Evolutionary conservation across 495 filamentous ascomycete species (phyloP).

Genomic region (Letharia lupina): DNA sequence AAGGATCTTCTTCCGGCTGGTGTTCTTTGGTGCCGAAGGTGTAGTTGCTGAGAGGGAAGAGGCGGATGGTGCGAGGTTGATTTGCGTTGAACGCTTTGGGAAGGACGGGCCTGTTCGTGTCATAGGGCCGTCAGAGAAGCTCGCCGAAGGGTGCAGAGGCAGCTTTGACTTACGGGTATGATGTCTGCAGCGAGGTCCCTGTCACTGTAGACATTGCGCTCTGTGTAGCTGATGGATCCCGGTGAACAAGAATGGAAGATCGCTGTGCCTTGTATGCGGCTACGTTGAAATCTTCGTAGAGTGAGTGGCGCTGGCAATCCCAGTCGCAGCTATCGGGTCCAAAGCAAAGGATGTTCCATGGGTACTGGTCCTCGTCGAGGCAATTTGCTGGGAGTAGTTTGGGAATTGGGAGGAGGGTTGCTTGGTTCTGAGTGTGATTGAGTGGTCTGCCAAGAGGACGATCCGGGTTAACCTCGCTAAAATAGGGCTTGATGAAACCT

Average conservation of each 20-base stretch:
- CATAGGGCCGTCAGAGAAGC: conserved; percentile 4
- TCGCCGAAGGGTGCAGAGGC: not conserved
- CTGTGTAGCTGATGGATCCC: not conserved
- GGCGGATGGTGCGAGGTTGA: conserved; percentile 82
- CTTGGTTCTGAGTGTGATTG: too few species aligned
- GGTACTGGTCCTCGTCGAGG: not conserved
- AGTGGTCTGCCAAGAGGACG: not conserved
- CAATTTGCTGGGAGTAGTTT: not conserved
- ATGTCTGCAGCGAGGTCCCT: conserved; percentile 58
- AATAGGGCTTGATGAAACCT: not conserved
- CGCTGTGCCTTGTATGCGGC: not conserved
- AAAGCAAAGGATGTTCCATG: not conserved
- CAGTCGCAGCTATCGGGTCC: not conserved
- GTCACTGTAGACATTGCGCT: conserved; percentile 66
- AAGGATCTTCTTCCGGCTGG: conserved; percentile 95
- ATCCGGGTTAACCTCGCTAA: not conserved
- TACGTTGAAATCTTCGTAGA: not conserved
- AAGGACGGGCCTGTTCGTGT: conserved; percentile 52
- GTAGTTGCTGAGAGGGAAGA: conserved; percentile 96
- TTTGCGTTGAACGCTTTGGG: conserved; percentile 78
- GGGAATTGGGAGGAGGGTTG: not conserved
- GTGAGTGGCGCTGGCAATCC: not conserved
- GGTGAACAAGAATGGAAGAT: not conserved
- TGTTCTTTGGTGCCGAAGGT: conserved; percentile 97
- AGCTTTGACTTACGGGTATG: conserved; percentile 45